These are phyloP conservation scores for Kodamaea restingae DNA, from an alignment of 805 yeast species.

Conservation along the genomic window DNA sequence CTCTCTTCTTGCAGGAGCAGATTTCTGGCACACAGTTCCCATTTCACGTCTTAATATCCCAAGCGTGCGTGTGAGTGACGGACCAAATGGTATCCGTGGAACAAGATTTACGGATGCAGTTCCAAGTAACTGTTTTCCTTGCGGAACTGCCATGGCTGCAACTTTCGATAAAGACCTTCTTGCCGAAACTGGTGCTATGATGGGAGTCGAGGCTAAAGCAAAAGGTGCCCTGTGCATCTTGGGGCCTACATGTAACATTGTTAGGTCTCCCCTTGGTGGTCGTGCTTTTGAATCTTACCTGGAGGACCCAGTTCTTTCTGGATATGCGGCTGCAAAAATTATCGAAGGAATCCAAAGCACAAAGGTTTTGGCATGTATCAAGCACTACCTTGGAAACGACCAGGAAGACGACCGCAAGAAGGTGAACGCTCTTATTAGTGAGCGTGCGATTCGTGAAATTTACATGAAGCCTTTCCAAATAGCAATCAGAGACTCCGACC, in stretches of 20 bases:
- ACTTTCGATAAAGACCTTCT: constrained; percentile 52
- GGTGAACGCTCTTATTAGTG: constrained; percentile 48
- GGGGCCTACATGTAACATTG: constrained; percentile 49
- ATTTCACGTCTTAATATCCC: constrained; percentile 16
- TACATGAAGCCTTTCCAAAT: constrained; percentile 62
- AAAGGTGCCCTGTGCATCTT: constrained; percentile 50
- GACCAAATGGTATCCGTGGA: constrained; percentile 65
- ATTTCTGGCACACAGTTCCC: constrained; percentile 15
- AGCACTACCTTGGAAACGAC: constrained; percentile 63
- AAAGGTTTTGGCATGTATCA: constrained; percentile 52
- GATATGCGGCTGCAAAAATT: constrained; percentile 46
- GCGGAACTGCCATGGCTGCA: constrained; percentile 58
- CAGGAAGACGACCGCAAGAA: constrained; percentile 52
- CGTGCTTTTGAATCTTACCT: constrained; percentile 59
- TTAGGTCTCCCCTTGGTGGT: constrained; percentile 57
- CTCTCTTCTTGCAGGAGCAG: constrained; percentile 32
- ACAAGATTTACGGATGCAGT: constrained; percentile 48
- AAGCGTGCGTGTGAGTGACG: constrained; percentile 36
- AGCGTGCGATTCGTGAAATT: constrained; percentile 62
- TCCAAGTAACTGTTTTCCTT: constrained; percentile 57
- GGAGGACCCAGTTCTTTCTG: constrained; percentile 53
- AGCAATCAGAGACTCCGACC: constrained; percentile 50
- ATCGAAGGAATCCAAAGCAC: constrained; percentile 52
- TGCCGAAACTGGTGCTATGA: constrained; percentile 45
- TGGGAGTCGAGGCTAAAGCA: constrained; percentile 52